A percentile compares a stretch with the other conserved stretches of the same genome.
Conservation (phyloP, 768 basidiomycete genomes). For the Leccinum subgranulosum region DNA sequence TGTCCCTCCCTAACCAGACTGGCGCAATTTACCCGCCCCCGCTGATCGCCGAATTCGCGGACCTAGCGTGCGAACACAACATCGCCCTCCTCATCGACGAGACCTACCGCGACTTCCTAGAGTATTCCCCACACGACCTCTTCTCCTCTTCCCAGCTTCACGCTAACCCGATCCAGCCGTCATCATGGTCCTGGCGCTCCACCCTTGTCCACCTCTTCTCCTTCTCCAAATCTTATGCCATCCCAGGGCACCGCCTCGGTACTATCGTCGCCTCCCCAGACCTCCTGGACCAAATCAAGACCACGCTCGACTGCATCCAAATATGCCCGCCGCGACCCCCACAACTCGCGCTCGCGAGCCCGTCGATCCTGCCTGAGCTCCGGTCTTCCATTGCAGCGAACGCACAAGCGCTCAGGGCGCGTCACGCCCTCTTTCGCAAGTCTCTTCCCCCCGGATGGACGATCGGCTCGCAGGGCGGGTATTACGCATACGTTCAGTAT, state of each 20-base stretch:
- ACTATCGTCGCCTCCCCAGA: slow-evolving; percentile 59
- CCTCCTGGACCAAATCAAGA: slow-evolving; percentile 47
- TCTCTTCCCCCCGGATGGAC: slow-evolving; percentile 54
- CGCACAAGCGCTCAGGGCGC: slow-evolving; percentile 44
- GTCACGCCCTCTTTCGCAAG: slow-evolving; percentile 55
- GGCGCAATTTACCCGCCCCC: slow-evolving; percentile 63
- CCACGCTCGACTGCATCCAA: slow-evolving; percentile 76
- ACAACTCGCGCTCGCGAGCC: slow-evolving; percentile 60
- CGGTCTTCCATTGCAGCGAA: slow-evolving; percentile 50
- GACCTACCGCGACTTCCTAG: slow-evolving; percentile 81
- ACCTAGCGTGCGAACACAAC: slow-evolving; percentile 49
- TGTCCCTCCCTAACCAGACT: slow-evolving; percentile 39
- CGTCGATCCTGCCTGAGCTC: slow-evolving; percentile 49
- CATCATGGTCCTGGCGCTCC: slow-evolving; percentile 49
- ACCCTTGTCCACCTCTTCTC: slow-evolving; percentile 71
- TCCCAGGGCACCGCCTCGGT: slow-evolving; percentile 84
- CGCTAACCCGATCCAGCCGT: neutral
- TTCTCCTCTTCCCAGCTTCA: slow-evolving; percentile 35
- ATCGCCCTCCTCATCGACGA: slow-evolving; percentile 81
- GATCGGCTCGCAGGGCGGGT: slow-evolving; percentile 65
- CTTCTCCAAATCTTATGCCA: slow-evolving; percentile 75
- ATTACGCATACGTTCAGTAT: slow-evolving; percentile 75
- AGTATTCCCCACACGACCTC: slow-evolving; percentile 52
- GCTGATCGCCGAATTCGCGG: slow-evolving; percentile 56
- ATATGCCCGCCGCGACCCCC: slow-evolving; percentile 74